These are phyloP conservation scores for Xylaria curta DNA, from an alignment of 495 filamentous ascomycete genomes.

Conservation along the genomic window DNA sequence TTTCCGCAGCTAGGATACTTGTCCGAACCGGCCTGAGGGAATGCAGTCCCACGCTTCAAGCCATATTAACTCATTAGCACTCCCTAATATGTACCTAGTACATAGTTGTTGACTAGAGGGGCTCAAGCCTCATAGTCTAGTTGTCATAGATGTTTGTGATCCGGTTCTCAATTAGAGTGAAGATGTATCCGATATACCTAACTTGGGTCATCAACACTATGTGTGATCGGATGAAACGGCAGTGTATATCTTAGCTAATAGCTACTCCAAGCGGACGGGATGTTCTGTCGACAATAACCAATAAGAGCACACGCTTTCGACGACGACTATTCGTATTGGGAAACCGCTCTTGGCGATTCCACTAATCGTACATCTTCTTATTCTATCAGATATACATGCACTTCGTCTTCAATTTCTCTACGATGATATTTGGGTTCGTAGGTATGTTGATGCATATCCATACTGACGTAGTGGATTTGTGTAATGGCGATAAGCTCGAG, in stretches of 20 bases:
- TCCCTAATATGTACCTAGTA: too few species aligned
- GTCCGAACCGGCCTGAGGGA: too few species aligned
- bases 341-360: constrained; percentile 16
- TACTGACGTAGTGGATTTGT: constrained; percentile 7
- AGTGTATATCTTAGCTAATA: constrained; percentile 9
- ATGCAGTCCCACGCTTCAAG: too few species aligned
- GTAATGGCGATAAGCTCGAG: constrained; percentile 20
- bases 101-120: too few species aligned
- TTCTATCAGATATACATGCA: neutral
- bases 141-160: too few species aligned
- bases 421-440: too few species aligned
- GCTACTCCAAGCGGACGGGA: neutral
- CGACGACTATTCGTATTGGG: constrained; percentile 13
- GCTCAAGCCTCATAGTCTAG: too few species aligned
- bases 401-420: neutral
- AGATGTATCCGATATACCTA: too few species aligned
- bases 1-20: too few species aligned
- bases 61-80: too few species aligned
- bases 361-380: neutral
- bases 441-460: neutral
- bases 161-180: too few species aligned
- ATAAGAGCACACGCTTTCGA: constrained; percentile 10
- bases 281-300: neutral
- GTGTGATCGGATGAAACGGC: neutral
- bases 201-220: too few species aligned